Evolutionary conservation across 176 grass and related monocot species (phyloP).

Genomic region (Cenchrus americanus): DNA sequence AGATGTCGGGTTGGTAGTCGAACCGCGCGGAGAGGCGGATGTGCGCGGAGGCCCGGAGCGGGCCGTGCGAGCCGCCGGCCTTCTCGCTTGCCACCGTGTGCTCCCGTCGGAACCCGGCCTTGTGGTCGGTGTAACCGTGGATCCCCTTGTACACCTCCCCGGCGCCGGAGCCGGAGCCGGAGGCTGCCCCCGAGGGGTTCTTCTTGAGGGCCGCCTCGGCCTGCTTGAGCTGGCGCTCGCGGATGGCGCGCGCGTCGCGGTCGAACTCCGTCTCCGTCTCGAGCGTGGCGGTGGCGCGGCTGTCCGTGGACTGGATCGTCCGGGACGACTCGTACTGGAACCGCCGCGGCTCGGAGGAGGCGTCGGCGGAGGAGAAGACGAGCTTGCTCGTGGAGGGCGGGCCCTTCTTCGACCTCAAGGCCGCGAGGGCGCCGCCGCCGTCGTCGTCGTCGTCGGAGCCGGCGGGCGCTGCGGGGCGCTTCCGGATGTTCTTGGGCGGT

Average conservation of each 20-base stretch:
- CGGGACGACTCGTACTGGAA: slow-evolving; percentile 87
- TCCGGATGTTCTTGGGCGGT: slow-evolving; percentile 79
- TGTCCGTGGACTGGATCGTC: slow-evolving; percentile 81
- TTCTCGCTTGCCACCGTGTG: slow-evolving; percentile 89
- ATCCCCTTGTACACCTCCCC: slow-evolving; percentile 76
- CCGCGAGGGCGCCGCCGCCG: slow-evolving; percentile 36
- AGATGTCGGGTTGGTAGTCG: slow-evolving; percentile 93
- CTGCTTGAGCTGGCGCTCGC: slow-evolving; percentile 83
- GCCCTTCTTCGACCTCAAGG: slow-evolving; percentile 46
- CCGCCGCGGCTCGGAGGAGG: slow-evolving; percentile 36
- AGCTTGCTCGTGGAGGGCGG: slow-evolving; percentile 53
- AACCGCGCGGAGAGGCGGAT: slow-evolving; percentile 76
- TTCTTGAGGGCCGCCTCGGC: slow-evolving; percentile 65
- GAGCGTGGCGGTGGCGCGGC: slow-evolving; percentile 67
- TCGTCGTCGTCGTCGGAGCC: slow-evolving; percentile 60
- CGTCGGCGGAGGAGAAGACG: slow-evolving; percentile 64
- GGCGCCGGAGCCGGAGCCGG: slow-evolving; percentile 7
- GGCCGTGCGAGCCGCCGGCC: slow-evolving; percentile 75
- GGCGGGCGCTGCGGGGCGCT: slow-evolving; percentile 49
- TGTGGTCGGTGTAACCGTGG: slow-evolving; percentile 87
- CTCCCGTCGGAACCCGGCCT: slow-evolving; percentile 80
- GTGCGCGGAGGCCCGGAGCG: slow-evolving; percentile 73
- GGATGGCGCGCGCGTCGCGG: slow-evolving; percentile 75
- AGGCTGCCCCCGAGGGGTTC: slow-evolving; percentile 37
- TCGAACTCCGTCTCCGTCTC: slow-evolving; percentile 87